Evolutionary conservation across 306 rosid genomes (phyloP), one percentile per base, ranked within the genome.

Genomic region (Ormosia semicastrata): DNA sequence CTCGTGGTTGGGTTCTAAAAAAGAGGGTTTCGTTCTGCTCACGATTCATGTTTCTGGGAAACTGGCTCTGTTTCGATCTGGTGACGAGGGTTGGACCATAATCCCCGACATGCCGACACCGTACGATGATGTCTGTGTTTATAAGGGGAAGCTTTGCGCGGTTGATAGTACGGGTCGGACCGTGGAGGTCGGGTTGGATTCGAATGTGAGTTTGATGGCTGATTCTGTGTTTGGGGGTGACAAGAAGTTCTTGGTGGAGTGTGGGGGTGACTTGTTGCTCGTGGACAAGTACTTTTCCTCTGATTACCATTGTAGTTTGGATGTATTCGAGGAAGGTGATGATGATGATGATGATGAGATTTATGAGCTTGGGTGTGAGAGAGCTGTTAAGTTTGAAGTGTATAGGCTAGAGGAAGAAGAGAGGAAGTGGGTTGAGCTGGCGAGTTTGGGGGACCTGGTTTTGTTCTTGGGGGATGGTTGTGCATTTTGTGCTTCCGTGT

Each of bases 201-300:
- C 65, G 13, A 40, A n/a, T 8, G 41, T 90, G 11, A 81, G 17
- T 13, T 33, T 87, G 60, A 87, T 80, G n/a, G 97, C 92, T 0
- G 91, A 78, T 4, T 75, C 96, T 2, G 98, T 91, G 81, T 95
- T 88, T 64, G 98, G 99, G 3, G 99, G 98, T 8, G 97, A 95
- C 67, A 95, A 88, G 92, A 95, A 93, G 83, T 89, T 81, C 30
- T 60, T 95, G 84, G 91, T 93, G 18, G 98, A 89, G 68, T 91
- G 87, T 1, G 50, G 77, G 33, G 94, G 94, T 6, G 89, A 79
- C 39, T 24, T 95, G 39, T 81, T 89, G 90, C 29, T 93, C 88
- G 98, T 95, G 15, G 97, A 91, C 82, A 81, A 86, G 87, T 73
- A 82, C 71, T 75, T 91, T 66, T 78, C 78, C 56, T 6, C 36